These are phyloP conservation scores for Drosera spatulata DNA, from an alignment of 179 eudicot species.

Conservation along the genomic window DNA sequence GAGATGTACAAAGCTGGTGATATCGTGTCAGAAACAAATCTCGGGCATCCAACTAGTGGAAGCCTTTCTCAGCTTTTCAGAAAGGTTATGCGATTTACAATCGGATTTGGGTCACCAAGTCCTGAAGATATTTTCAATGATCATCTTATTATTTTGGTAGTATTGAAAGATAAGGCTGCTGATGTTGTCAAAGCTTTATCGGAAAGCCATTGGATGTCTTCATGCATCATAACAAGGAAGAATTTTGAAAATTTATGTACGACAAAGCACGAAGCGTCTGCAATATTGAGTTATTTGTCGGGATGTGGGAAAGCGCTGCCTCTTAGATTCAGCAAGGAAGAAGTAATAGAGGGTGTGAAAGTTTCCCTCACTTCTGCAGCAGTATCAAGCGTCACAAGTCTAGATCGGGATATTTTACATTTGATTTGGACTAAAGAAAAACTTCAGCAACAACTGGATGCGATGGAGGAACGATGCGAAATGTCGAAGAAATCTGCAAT, in stretches of 20 bases:
- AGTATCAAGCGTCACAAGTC: conserved; percentile 31
- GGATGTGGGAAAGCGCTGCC: conserved; percentile 43
- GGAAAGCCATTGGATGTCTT: conserved; percentile 69
- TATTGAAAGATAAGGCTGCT: conserved; percentile 52
- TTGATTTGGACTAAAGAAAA: conserved; percentile 73
- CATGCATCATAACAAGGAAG: conserved; percentile 62
- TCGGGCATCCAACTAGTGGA: conserved; percentile 41
- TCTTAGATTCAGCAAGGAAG: conserved; percentile 32
- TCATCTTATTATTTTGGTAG: conserved; percentile 33
- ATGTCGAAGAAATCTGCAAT: conserved; percentile 18
- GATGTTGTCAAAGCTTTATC: conserved; percentile 36
- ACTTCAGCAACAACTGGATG: conserved; percentile 64
- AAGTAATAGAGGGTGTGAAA: conserved; percentile 80
- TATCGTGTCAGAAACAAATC: conserved; percentile 27
- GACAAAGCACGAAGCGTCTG: conserved; percentile 48
- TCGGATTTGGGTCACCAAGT: conserved; percentile 19
- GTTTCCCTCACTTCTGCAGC: conserved; percentile 52
- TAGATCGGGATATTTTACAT: conserved; percentile 62
- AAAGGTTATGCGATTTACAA: conserved; percentile 27
- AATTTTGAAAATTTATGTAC: conserved; percentile 49
- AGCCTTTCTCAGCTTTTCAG: conserved; percentile 31
- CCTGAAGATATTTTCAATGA: conserved; percentile 27
- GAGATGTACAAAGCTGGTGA: conserved; percentile 75
- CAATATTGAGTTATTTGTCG: conserved; percentile 60
- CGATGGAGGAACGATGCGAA: conserved; percentile 54